Evolutionary conservation across 2,329 filamentous ascomycete species (phyloP), one percentile per base, ranked within the genome.

Genomic region (Penicillium sp.): DNA sequence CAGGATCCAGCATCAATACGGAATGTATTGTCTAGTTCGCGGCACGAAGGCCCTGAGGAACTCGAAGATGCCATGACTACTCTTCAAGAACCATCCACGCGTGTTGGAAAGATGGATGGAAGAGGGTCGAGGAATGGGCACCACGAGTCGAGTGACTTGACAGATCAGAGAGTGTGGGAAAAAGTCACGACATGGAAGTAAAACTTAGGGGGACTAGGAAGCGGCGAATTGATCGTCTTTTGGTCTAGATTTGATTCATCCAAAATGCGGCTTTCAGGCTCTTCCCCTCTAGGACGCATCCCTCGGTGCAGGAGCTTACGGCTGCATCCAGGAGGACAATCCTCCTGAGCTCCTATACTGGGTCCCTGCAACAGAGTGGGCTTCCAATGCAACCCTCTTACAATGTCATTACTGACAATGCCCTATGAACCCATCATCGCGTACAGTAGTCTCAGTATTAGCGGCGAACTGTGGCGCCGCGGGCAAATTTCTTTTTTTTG

Each of bases 11-110:
- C 71, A 55, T 68, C 67, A 50, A 69, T 67, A 23, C 63, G 67
- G 33, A 76, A 62, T 7, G 68, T 66, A 53, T 75, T 70, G 59
- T 75, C 73, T 37, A 71, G 59, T 55, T 66, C 63, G 19, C 53
- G 63, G 62, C 72, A 75, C 48, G 58, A 62, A 40, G 63, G 58
- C 53, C 52, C 51, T 51, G 66, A 64, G 49, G 61, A 62, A 49
- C 60, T 67, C 42, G 58, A 58, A 39, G 56, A 57, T 54, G 55
- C 56, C 67, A 71, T 71, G 52, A 61, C 62, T 64, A 58, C 62
- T 59, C 61, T 57, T 57, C 44, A 59, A 53, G 42, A 61, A 64
- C 59, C 60, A 61, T 60, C 52, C 37, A 60, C 23, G 45, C 26
- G 28, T 52, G 50, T 55, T 48, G 44, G 28, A 42, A 53, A 58